Percentiles rank a stretch among this genome's conserved stretches.
These are phyloP conservation scores for Lentinula raphanica DNA, from an alignment of 768 basidiomycete species.

Conservation along the genomic window DNA sequence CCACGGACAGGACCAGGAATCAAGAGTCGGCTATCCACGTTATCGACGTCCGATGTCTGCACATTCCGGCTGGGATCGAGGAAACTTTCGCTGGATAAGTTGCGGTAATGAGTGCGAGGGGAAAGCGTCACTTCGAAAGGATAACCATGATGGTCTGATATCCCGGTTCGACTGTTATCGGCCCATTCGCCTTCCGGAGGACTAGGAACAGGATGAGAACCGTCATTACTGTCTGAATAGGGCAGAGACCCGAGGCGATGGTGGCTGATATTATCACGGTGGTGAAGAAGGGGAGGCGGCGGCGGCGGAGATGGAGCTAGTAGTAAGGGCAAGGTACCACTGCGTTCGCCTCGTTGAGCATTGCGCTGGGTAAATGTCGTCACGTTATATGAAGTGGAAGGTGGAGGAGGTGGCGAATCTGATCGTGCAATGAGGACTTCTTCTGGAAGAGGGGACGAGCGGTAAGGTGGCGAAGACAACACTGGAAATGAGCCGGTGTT, in stretches of 20 bases:
- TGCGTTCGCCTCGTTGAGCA: not conserved
- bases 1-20: constrained; percentile 20
- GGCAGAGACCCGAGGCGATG: not conserved
- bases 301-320: not conserved
- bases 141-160: not conserved
- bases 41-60: not conserved
- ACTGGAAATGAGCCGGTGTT: not conserved
- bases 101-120: not conserved
- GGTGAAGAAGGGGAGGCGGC: not conserved
- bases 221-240: too few species aligned
- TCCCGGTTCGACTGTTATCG: not conserved
- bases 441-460: constrained; percentile 6
- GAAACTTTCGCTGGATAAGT: constrained; percentile 14
- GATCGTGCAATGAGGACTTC: constrained; percentile 3
- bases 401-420: not conserved
- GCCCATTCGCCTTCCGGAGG: not conserved
- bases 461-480: constrained; percentile 9
- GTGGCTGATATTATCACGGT: not conserved
- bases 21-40: constrained; percentile 6
- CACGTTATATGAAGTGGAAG: not conserved
- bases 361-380: not conserved
- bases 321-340: not conserved
- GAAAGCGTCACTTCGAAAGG: not conserved
- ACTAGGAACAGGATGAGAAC: not conserved
- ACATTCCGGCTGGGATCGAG: not conserved